A percentile compares a stretch with the other conserved stretches of the same genome.
These are phyloP conservation scores for Lepraria neglecta DNA, from an alignment of 495 filamentous ascomycete genomes.

Conservation along the genomic window DNA sequence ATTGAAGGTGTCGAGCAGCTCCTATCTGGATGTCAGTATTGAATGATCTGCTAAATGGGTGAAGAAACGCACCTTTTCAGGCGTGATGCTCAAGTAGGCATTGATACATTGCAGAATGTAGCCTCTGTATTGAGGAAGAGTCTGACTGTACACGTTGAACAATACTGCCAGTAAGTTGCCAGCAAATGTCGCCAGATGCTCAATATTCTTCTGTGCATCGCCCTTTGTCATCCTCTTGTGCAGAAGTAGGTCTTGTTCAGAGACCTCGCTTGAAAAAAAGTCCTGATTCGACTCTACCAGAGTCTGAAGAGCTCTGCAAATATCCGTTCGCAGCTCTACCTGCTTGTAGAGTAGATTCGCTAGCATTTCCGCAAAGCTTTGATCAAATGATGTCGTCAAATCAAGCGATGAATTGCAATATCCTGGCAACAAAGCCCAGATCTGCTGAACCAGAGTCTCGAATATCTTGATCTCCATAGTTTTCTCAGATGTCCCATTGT, in stretches of 20 bases:
- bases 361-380: conserved; percentile 82
- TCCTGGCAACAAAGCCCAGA: conserved; percentile 89
- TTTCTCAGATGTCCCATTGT: conserved; percentile 71
- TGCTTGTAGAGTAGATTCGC: conserved; percentile 91
- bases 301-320: conserved; percentile 78
- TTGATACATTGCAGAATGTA: conserved; percentile 90
- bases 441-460: conserved; percentile 90
- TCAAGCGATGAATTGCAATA: conserved; percentile 91
- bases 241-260: conserved; percentile 62
- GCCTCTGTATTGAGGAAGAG: conserved; percentile 83
- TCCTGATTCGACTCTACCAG: conserved; percentile 87
- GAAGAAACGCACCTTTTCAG: conserved; percentile 44
- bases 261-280: conserved; percentile 52
- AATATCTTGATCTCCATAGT: conserved; percentile 95
- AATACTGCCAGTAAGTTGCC: conserved; percentile 87
- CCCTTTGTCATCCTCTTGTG: conserved; percentile 67
- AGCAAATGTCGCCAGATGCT: conserved; percentile 68
- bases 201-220: conserved; percentile 67
- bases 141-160: conserved; percentile 97
- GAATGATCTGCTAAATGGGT: background rate
- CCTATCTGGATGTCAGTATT: conserved; percentile 36
- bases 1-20: conserved; percentile 79
- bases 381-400: conserved; percentile 68
- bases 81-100: conserved; percentile 83
- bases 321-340: conserved; percentile 72